Evolutionary conservation across 257 asterid genomes (phyloP).

Genomic region (Ilex asprella): DNA sequence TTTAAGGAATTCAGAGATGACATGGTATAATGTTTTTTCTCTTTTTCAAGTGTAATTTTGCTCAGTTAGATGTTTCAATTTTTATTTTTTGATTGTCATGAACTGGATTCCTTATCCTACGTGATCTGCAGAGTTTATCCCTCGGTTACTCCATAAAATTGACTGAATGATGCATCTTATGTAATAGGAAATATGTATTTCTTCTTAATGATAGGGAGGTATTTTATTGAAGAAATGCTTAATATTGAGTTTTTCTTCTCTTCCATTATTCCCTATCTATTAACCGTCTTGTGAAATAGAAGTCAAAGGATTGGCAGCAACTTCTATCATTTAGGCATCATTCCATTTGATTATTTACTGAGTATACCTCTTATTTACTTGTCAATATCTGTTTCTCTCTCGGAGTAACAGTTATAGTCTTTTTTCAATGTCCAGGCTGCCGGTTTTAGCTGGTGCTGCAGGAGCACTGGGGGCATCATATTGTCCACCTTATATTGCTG

Average conservation of each 20-base stretch:
- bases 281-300: no score
- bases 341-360: no score
- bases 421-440: slow-evolving; percentile 52
- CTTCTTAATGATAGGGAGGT: neutral
- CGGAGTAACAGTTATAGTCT: neutral
- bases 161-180: no score
- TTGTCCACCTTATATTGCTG: slow-evolving; percentile 64
- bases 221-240: no score
- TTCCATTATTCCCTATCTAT: no score
- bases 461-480: slow-evolving; percentile 81
- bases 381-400: no score
- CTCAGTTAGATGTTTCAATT: neutral
- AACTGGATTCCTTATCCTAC: neutral
- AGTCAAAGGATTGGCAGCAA: no score
- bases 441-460: slow-evolving; percentile 92
- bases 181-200: no score
- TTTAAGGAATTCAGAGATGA: slow-evolving; percentile 91
- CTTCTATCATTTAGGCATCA: neutral
- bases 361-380: no score
- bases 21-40: slow-evolving; percentile 51
- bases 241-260: no score
- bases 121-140: neutral
- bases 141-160: neutral
- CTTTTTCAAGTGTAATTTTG: neutral
- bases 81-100: neutral